Percentiles rank a stretch among this genome's conserved stretches.
phyloP scores from a whole-genome alignment of 805 yeast species.

The Candida dajiaensis region DNA sequence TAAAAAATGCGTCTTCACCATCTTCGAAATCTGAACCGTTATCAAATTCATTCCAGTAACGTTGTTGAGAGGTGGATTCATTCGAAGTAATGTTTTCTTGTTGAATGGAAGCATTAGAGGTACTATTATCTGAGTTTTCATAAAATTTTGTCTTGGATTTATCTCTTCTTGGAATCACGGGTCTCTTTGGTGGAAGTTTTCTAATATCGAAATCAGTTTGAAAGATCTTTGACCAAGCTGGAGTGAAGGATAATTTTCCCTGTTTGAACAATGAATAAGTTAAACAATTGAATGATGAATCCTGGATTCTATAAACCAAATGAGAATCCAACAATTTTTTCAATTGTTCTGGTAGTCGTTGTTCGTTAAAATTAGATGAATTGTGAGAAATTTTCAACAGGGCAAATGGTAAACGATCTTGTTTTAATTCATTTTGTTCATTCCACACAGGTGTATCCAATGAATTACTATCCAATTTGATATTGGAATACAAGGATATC shows the following conservation, averaged over 20 bases:
- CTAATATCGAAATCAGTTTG: slow-evolving; percentile 35
- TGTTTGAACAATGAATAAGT: slow-evolving; percentile 24
- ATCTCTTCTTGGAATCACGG: slow-evolving; percentile 1
- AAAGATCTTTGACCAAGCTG: slow-evolving; percentile 34
- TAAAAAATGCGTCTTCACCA: slow-evolving; percentile 31
- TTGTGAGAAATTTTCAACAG: slow-evolving; percentile 44
- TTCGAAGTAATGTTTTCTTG: slow-evolving; percentile 2
- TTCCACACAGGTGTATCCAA: slow-evolving; percentile 14
- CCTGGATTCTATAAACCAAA: slow-evolving; percentile 38
- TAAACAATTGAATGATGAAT: slow-evolving; percentile 31
- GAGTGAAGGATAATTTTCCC: slow-evolving; percentile 26
- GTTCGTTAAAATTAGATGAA: slow-evolving; percentile 24
- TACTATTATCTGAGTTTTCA: not conserved
- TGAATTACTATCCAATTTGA: slow-evolving; percentile 12
- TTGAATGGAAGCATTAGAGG: not conserved
- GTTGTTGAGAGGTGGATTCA: slow-evolving; percentile 11
- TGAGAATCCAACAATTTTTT: slow-evolving; percentile 39
- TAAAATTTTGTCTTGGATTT: not conserved
- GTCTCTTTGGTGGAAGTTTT: slow-evolving; percentile 33
- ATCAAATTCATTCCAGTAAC: slow-evolving; percentile 69
- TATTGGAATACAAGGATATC: slow-evolving; percentile 21
- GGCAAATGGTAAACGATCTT: slow-evolving; percentile 38
- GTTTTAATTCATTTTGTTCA: slow-evolving; percentile 4
- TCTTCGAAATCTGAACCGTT: slow-evolving; percentile 49
- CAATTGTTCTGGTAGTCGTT: slow-evolving; percentile 22